Evolutionary conservation across 2,329 filamentous ascomycete genomes (phyloP).

Genomic region (Neophaeococcomyces mojaviensis): DNA sequence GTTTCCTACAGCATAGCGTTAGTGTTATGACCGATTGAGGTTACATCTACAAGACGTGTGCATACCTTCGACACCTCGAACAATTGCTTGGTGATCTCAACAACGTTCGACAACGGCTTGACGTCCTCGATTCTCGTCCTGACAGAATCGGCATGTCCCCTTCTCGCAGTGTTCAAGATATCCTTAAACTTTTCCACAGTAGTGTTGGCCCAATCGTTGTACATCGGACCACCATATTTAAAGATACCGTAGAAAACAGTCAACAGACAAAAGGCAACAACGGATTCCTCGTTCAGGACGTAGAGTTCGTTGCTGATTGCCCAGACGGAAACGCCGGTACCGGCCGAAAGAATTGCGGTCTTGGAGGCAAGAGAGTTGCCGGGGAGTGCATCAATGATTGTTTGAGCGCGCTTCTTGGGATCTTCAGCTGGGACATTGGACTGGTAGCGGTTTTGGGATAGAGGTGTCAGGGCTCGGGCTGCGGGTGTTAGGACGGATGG

Average conservation of each 20-base stretch:
- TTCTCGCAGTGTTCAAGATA: slow-evolving; percentile 88
- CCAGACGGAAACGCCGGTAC: slow-evolving; percentile 82
- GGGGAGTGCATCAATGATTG: slow-evolving; percentile 85
- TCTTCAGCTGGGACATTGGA: slow-evolving; percentile 77
- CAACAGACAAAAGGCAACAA: slow-evolving; percentile 86
- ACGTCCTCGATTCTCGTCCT: slow-evolving; percentile 91
- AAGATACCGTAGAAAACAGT: slow-evolving; percentile 87
- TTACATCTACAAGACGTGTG: neutral
- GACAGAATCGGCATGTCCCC: slow-evolving; percentile 91
- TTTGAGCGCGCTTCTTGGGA: slow-evolving; percentile 94
- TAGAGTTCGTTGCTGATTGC: slow-evolving; percentile 99
- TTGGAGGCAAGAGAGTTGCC: slow-evolving; percentile 90
- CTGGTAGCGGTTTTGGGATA: slow-evolving; percentile 59
- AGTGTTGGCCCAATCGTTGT: slow-evolving; percentile 82
- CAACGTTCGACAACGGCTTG: slow-evolving; percentile 85
- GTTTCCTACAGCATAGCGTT: slow-evolving; percentile 63
- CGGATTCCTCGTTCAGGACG: slow-evolving; percentile 97
- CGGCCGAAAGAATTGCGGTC: slow-evolving; percentile 91
- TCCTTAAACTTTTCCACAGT: slow-evolving; percentile 89
- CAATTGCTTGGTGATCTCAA: slow-evolving; percentile 92
- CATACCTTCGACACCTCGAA: slow-evolving; percentile 96
- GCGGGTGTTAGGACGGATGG: slow-evolving; percentile 56
- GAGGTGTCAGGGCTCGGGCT: slow-evolving; percentile 67
- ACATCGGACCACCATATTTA: slow-evolving; percentile 87
- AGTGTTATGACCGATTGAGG: neutral